Conservation (phyloP, 2,329 filamentous ascomycete species). For the Penicillium brevicompactum region DNA sequence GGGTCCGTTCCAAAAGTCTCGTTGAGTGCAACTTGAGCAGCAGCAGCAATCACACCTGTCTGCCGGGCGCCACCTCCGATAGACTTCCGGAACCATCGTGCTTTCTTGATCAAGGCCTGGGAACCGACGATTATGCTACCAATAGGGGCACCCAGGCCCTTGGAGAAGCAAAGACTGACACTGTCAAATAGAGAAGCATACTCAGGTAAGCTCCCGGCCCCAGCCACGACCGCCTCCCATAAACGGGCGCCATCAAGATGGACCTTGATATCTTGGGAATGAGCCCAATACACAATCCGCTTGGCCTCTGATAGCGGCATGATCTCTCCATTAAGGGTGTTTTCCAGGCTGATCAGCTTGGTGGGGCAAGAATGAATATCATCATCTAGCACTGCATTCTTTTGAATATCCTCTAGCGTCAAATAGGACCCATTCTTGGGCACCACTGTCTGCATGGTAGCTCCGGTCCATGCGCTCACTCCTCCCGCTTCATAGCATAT, state of each 20-base stretch:
- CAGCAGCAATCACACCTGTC: conserved; percentile 72
- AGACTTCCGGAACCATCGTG: conserved; percentile 76
- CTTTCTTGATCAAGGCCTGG: conserved; percentile 62
- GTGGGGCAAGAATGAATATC: conserved; percentile 81
- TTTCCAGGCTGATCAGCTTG: conserved; percentile 79
- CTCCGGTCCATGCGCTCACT: conserved; percentile 70
- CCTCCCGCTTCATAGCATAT: conserved; percentile 67
- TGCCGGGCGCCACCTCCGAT: conserved; percentile 80
- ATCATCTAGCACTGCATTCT: conserved; percentile 61
- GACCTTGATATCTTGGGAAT: conserved; percentile 64
- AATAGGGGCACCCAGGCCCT: conserved; percentile 79
- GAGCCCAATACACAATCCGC: conserved; percentile 71
- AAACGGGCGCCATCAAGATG: conserved; percentile 80
- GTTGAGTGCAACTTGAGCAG: conserved; percentile 75
- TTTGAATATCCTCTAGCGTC: conserved; percentile 74
- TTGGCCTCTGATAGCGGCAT: conserved; percentile 73
- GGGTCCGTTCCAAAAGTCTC: conserved; percentile 70
- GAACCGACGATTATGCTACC: conserved; percentile 72
- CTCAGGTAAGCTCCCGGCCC: conserved; percentile 66
- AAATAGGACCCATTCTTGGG: conserved; percentile 73
- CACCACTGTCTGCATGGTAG: conserved; percentile 66
- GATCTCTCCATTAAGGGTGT: conserved; percentile 78
- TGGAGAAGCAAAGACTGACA: conserved; percentile 77
- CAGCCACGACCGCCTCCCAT: conserved; percentile 77
- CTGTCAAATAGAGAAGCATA: conserved; percentile 72